phyloP scores from a whole-genome alignment of 805 yeast species.

The Kodamaea nitidulidarum region DNA sequence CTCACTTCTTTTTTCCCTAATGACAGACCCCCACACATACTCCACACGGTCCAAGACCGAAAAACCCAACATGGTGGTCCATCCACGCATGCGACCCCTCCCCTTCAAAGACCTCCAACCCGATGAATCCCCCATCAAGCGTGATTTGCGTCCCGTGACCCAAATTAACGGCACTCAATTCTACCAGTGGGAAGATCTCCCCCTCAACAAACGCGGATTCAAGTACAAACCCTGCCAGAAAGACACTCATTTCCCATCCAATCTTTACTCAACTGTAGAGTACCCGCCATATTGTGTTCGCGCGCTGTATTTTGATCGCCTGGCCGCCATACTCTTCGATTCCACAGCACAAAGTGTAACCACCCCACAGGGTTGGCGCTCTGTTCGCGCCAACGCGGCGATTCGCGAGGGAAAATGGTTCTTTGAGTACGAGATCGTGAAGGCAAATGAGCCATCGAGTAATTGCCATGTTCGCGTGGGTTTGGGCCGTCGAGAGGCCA shows the following conservation, averaged over 20 bases:
- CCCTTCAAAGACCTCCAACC: constrained; percentile 18
- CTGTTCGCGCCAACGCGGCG: constrained; percentile 68
- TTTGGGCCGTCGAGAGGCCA: constrained; percentile 77
- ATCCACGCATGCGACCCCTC: constrained; percentile 35
- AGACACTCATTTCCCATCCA: constrained; percentile 51
- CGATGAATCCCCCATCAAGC: neutral
- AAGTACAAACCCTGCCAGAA: constrained; percentile 78
- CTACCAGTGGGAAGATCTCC: constrained; percentile 66
- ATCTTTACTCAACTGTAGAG: constrained; percentile 69
- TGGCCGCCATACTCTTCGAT: constrained; percentile 47
- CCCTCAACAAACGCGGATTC: constrained; percentile 75
- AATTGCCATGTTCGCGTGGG: constrained; percentile 76
- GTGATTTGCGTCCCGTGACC: neutral
- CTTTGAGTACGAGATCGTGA: constrained; percentile 66
- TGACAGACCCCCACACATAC: constrained; percentile 1
- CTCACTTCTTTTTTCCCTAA: too few relatives aligned
- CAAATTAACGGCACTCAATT: constrained; percentile 23
- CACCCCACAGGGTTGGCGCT: constrained; percentile 73
- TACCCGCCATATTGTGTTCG: constrained; percentile 60
- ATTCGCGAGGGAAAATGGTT: constrained; percentile 77
- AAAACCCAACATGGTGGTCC: constrained; percentile 26
- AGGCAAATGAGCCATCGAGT: constrained; percentile 26
- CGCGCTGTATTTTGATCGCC: constrained; percentile 64
- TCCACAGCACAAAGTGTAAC: constrained; percentile 41
- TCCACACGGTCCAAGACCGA: constrained; percentile 2